A percentile compares a stretch with the other conserved stretches of the same genome.
These are phyloP conservation scores for Fraxinus platypoda DNA, from an alignment of 305 asterid genomes.

Conservation along the genomic window DNA sequence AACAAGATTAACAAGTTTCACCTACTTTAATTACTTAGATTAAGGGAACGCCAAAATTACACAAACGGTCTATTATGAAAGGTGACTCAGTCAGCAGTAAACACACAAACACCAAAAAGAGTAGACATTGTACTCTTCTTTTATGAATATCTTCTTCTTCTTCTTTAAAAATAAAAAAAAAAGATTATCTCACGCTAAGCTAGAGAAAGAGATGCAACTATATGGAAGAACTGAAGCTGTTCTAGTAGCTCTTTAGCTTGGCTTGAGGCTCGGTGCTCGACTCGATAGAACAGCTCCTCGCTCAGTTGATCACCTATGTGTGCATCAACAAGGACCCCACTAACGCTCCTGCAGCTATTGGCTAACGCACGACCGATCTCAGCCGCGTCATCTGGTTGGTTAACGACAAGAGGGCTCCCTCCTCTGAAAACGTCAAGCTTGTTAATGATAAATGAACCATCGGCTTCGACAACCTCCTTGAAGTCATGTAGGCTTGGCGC, in stretches of 20 bases:
- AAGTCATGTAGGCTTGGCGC: conserved; percentile 89
- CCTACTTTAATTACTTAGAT: conserved; percentile 24
- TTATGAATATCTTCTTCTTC: neutral
- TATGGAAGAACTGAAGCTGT: conserved; percentile 77
- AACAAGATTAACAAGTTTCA: neutral
- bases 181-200: conserved; percentile 21
- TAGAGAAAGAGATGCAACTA: conserved; percentile 86
- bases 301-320: conserved; percentile 79
- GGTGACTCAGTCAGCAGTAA: neutral
- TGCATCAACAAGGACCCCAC: conserved; percentile 91
- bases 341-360: conserved; percentile 76
- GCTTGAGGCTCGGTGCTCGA: conserved; percentile 58
- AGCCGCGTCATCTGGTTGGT: conserved; percentile 64
- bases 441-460: conserved; percentile 66
- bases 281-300: conserved; percentile 68
- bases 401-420: conserved; percentile 91
- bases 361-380: conserved; percentile 90
- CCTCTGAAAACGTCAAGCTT: conserved; percentile 77
- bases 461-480: conserved; percentile 81
- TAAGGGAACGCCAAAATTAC: conserved; percentile 12
- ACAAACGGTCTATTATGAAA: neutral
- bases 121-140: neutral
- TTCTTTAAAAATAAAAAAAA: neutral
- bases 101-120: neutral
- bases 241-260: conserved; percentile 75